phyloP scores from a whole-genome alignment of 805 yeast genomes.

The Candida manassasensis region DNA sequence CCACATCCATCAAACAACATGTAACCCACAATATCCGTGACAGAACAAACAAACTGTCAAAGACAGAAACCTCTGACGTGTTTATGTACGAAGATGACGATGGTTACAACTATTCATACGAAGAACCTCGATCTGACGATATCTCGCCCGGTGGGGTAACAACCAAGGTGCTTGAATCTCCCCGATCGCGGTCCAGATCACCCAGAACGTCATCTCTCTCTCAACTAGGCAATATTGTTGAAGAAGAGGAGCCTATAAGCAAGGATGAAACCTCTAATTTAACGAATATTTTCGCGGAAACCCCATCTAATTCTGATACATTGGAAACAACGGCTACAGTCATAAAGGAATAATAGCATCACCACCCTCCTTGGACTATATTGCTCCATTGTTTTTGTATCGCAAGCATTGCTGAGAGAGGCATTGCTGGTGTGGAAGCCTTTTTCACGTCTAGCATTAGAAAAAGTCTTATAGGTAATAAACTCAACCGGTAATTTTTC shows the following conservation, averaged over 20 bases:
- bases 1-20: conserved; percentile 2
- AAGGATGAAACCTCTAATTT: neutral
- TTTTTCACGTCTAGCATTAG: too few relatives aligned
- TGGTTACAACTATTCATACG: conserved; percentile 9
- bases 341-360: conserved; percentile 3
- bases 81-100: conserved; percentile 10
- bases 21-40: conserved; percentile 4
- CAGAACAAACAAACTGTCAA: neutral
- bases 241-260: conserved; percentile 3
- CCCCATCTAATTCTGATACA: neutral
- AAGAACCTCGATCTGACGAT: neutral
- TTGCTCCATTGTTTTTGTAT: too few relatives aligned
- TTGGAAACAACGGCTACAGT: conserved; percentile 2
- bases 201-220: neutral
- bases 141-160: too few relatives aligned
- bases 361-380: too few relatives aligned
- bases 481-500: too few relatives aligned
- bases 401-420: too few relatives aligned
- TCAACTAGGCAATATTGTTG: conserved; percentile 3
- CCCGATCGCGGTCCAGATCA: neutral
- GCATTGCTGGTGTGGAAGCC: too few relatives aligned
- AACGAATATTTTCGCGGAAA: neutral
- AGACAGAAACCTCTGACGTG: neutral
- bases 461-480: too few relatives aligned
- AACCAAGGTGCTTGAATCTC: neutral